phyloP scores from a whole-genome alignment of 2,329 filamentous ascomycete genomes.

The Nemania bipapillata region DNA sequence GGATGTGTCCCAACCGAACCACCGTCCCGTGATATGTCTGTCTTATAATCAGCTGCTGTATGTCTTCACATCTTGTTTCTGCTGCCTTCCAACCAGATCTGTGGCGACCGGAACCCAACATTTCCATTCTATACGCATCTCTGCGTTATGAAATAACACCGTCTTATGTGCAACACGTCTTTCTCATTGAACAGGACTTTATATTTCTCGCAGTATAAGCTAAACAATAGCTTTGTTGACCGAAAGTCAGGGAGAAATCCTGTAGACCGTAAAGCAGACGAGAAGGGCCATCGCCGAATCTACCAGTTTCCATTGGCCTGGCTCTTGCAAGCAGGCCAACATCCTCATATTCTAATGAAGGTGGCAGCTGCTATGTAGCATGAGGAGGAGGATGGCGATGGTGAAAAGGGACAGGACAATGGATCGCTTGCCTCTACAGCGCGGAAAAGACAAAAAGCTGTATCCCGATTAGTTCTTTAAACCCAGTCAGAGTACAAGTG shows the following conservation, averaged over 20 bases:
- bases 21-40: constrained; percentile 33
- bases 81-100: constrained; percentile 23
- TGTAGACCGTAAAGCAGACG: constrained; percentile 13
- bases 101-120: constrained; percentile 4
- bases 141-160: constrained; percentile 23
- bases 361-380: constrained; percentile 5
- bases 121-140: constrained; percentile 25
- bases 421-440: constrained; percentile 60
- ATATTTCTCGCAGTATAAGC: constrained; percentile 12
- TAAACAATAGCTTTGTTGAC: constrained; percentile 18
- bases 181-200: constrained; percentile 24
- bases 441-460: constrained; percentile 83
- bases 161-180: constrained; percentile 20
- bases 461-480: constrained; percentile 44
- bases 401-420: constrained; percentile 12
- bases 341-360: constrained; percentile 21
- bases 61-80: constrained; percentile 23
- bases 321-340: constrained; percentile 9
- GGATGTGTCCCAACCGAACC: constrained; percentile 31
- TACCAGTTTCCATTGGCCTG: constrained; percentile 14
- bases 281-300: constrained; percentile 17
- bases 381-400: not conserved
- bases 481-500: not conserved
- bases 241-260: constrained; percentile 15
- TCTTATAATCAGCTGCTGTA: constrained; percentile 33